These are phyloP conservation scores for Botrytis medusae DNA, from an alignment of 2,329 filamentous ascomycete genomes.

Conservation along the genomic window DNA sequence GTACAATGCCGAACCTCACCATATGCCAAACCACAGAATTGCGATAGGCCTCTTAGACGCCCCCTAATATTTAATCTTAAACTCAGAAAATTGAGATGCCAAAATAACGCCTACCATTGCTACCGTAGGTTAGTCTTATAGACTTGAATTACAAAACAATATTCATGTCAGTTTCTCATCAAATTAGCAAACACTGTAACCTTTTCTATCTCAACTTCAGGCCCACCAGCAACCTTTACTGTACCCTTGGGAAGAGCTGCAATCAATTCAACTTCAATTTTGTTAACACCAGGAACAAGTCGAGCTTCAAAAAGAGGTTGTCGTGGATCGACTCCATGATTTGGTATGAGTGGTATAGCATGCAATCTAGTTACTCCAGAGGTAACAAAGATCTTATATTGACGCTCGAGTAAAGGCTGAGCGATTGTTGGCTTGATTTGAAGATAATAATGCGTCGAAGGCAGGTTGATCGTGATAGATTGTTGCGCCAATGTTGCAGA, in stretches of 20 bases:
- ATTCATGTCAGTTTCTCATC: constrained; percentile 43
- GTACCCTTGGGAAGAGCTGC: constrained; percentile 64
- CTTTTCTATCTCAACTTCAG: constrained; percentile 74
- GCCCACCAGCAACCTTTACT: constrained; percentile 53
- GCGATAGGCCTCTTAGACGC: not conserved
- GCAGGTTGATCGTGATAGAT: constrained; percentile 69
- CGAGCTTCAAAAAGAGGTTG: constrained; percentile 74
- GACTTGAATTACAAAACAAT: not conserved
- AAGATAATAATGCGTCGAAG: constrained; percentile 65
- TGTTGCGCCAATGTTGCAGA: constrained; percentile 67
- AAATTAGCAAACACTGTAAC: constrained; percentile 75
- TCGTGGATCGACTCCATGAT: constrained; percentile 53
- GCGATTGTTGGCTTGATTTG: constrained; percentile 69
- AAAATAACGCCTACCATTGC: constrained; percentile 11
- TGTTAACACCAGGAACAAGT: constrained; percentile 71
- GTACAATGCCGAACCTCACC: constrained; percentile 3
- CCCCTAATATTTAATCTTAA: not conserved
- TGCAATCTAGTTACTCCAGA: constrained; percentile 63
- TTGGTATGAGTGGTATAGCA: constrained; percentile 49
- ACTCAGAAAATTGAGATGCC: not conserved
- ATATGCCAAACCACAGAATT: not conserved
- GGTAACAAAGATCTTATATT: constrained; percentile 75
- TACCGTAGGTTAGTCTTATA: not conserved
- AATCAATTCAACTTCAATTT: constrained; percentile 75
- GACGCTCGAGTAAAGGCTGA: constrained; percentile 61